phyloP scores from a whole-genome alignment of 805 yeast genomes.

The Candida sakaeoensis region DNA sequence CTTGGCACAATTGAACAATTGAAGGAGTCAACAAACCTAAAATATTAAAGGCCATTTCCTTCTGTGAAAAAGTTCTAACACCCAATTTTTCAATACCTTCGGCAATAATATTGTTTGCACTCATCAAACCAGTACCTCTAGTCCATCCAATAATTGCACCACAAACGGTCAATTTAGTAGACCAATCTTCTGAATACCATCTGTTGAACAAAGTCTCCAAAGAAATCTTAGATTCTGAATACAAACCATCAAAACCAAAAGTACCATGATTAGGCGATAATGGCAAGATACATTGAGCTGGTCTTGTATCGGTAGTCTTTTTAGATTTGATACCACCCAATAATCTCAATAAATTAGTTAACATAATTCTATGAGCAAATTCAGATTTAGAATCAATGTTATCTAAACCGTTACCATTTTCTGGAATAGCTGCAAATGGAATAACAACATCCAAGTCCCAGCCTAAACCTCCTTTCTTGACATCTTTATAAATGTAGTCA shows the following conservation, averaged over 20 bases:
- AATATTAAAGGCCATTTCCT: conserved; percentile 98
- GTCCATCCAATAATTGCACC: conserved; percentile 99
- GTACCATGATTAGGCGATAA: conserved; percentile 99
- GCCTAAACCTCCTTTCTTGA: conserved; percentile 85
- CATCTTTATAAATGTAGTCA: conserved; percentile 78
- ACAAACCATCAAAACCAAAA: conserved; percentile 96
- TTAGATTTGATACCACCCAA: conserved; percentile 86
- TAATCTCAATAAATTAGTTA: conserved; percentile 89
- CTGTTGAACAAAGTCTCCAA: conserved; percentile 96
- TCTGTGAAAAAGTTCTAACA: conserved; percentile 96
- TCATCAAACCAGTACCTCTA: conserved; percentile 99
- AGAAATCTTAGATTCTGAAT: conserved; percentile 95
- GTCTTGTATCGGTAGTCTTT: conserved; percentile 88
- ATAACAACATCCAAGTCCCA: conserved; percentile 96
- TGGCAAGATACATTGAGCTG: conserved; percentile 96
- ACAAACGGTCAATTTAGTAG: conserved; percentile 86
- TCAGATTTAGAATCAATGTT: conserved; percentile 92
- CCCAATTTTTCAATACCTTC: conserved; percentile 95
- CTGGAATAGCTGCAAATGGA: conserved; percentile 99
- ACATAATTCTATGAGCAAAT: conserved; percentile 97
- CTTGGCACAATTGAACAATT: conserved; percentile 82
- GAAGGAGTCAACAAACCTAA: conserved; percentile 90
- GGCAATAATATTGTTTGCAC: conserved; percentile 94
- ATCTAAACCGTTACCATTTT: conserved; percentile 94
- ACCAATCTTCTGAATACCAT: conserved; percentile 99